These are phyloP conservation scores for Paraphaeosphaeria minitans DNA, from an alignment of 2,329 filamentous ascomycete genomes.

Conservation along the genomic window DNA sequence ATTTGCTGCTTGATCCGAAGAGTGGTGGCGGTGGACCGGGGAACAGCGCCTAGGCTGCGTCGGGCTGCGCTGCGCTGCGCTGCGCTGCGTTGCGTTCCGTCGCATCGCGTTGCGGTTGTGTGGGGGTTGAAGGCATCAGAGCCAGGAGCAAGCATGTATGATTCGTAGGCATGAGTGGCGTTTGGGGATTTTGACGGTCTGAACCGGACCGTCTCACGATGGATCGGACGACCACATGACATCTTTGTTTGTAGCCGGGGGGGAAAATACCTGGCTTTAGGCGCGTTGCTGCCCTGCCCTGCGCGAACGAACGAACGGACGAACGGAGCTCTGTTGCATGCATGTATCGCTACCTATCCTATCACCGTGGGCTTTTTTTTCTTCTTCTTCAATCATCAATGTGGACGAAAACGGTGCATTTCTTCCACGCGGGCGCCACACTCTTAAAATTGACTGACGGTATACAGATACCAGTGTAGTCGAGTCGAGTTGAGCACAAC, in stretches of 20 bases:
- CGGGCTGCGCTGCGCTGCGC: conserved; percentile 28
- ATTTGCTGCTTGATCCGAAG: conserved; percentile 75
- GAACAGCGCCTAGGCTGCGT: conserved; percentile 38
- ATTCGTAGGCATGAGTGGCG: conserved; percentile 1
- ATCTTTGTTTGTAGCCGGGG: neutral
- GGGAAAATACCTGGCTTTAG: neutral
- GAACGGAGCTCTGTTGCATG: neutral
- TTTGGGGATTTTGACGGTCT: neutral
- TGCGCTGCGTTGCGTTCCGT: no score
- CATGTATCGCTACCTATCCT: neutral
- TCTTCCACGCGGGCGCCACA: neutral
- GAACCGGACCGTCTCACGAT: neutral
- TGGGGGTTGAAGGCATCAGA: no score
- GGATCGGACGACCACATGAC: no score
- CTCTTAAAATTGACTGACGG: neutral
- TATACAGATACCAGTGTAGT: neutral
- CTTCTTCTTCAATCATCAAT: no score
- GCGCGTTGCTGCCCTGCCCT: neutral
- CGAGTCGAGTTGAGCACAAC: neutral
- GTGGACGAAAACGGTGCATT: neutral
- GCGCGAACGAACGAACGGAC: no score
- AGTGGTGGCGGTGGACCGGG: conserved; percentile 37
- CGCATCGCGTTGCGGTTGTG: no score
- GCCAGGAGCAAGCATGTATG: no score
- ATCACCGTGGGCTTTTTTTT: neutral